Evolutionary conservation across 495 filamentous ascomycete genomes (phyloP).

Genomic region (Trichocladium uniseriatum): DNA sequence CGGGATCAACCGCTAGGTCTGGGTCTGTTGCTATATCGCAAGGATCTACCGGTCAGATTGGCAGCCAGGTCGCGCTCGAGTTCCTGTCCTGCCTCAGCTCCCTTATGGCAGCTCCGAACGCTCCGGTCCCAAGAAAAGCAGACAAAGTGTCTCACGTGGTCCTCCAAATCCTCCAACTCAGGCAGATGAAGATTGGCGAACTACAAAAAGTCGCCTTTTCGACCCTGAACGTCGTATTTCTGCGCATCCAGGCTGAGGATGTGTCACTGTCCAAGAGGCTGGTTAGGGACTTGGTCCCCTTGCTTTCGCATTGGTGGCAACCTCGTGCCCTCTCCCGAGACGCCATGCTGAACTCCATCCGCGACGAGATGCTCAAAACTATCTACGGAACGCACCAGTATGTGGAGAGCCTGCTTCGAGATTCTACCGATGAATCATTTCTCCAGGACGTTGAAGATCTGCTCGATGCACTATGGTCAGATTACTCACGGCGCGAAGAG

Average conservation of each 20-base stretch:
- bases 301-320: slow-evolving; percentile 66
- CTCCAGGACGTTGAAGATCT: slow-evolving; percentile 42
- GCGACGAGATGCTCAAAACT: slow-evolving; percentile 55
- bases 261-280: slow-evolving; percentile 49
- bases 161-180: slow-evolving; percentile 53
- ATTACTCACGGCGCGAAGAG: slow-evolving; percentile 62
- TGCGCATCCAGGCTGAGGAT: slow-evolving; percentile 56
- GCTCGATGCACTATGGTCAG: slow-evolving; percentile 52
- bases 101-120: slow-evolving; percentile 59
- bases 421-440: slow-evolving; percentile 22
- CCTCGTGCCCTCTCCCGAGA: slow-evolving; percentile 57
- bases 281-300: slow-evolving; percentile 53
- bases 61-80: slow-evolving; percentile 39
- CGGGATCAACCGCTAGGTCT: slow-evolving; percentile 29
- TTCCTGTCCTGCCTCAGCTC: slow-evolving; percentile 56
- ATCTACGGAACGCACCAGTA: slow-evolving; percentile 57
- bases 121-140: slow-evolving; percentile 54
- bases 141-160: slow-evolving; percentile 49
- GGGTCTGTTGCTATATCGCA: slow-evolving; percentile 11
- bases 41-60: slow-evolving; percentile 17
- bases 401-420: slow-evolving; percentile 36
- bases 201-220: slow-evolving; percentile 64
- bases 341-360: slow-evolving; percentile 53
- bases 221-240: slow-evolving; percentile 62
- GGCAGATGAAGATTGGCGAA: slow-evolving; percentile 45